Conservation (phyloP, 345 rosid genomes). For the Populus nigra region DNA sequence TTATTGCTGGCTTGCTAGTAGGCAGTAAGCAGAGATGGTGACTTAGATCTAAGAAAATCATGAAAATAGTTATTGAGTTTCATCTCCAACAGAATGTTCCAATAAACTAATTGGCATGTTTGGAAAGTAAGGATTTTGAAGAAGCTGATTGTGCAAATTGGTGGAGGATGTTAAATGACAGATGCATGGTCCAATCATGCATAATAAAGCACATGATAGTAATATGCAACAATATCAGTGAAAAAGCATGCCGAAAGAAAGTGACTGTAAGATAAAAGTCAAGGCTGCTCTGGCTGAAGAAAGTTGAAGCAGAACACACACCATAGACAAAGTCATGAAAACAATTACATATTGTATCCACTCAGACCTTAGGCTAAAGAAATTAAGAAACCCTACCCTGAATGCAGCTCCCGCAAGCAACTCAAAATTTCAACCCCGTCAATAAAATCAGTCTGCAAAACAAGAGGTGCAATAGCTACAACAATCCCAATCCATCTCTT, state of each 20-base stretch:
- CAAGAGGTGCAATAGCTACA: background rate
- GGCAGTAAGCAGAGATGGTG: background rate
- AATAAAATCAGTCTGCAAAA: background rate
- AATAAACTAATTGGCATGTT: background rate
- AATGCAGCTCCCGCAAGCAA: background rate
- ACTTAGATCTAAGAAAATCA: background rate
- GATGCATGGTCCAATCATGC: background rate
- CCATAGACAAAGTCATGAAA: background rate
- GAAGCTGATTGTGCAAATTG: background rate
- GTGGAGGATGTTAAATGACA: background rate
- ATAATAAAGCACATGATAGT: background rate
- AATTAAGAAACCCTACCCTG: background rate
- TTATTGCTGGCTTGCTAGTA: background rate
- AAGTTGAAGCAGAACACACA: background rate
- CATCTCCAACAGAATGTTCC: background rate
- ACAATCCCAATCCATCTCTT: conserved; percentile 5
- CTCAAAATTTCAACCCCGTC: background rate
- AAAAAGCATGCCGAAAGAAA: background rate
- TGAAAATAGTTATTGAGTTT: background rate
- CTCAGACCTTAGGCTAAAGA: background rate
- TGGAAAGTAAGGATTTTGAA: background rate
- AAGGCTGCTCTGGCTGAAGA: background rate
- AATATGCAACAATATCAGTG: background rate
- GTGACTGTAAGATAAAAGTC: background rate
- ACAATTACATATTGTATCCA: background rate